phyloP scores from a whole-genome alignment of 2,329 filamentous ascomycete genomes.

The Colletotrichum filicis region DNA sequence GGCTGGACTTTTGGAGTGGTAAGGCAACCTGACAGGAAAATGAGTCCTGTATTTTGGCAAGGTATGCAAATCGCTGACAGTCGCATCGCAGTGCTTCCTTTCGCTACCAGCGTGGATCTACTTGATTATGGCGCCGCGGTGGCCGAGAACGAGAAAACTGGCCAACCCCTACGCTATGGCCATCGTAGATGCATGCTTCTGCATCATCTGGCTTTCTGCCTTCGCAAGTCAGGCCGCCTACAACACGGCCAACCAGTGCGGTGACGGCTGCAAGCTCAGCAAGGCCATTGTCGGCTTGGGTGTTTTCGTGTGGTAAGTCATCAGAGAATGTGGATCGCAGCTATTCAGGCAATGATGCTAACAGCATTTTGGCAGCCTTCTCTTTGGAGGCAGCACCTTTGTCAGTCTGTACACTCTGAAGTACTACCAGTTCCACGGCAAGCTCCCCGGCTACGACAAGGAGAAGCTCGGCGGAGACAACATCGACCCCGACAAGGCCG shows the following conservation, averaged over 20 bases:
- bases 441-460: constrained; percentile 70
- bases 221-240: constrained; percentile 74
- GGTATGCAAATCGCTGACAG: constrained; percentile 18
- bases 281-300: constrained; percentile 72
- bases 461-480: constrained; percentile 56
- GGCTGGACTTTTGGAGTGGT: constrained; percentile 74
- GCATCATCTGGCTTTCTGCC: constrained; percentile 73
- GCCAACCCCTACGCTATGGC: constrained; percentile 73
- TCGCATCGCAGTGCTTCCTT: constrained; percentile 68
- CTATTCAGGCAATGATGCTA: constrained; percentile 16
- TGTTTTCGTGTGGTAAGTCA: constrained; percentile 70
- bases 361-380: constrained; percentile 55
- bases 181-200: constrained; percentile 65
- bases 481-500: constrained; percentile 76
- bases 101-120: constrained; percentile 73
- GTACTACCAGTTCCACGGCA: constrained; percentile 71
- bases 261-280: constrained; percentile 67
- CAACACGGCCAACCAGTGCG: constrained; percentile 67
- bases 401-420: constrained; percentile 70
- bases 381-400: constrained; percentile 63
- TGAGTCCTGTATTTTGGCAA: not conserved
- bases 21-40: constrained; percentile 44
- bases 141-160: constrained; percentile 68
- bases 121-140: constrained; percentile 72
- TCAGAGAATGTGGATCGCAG: constrained; percentile 9